phyloP scores from a whole-genome alignment of 768 basidiomycete genomes.

The Pleurotus djamor region DNA sequence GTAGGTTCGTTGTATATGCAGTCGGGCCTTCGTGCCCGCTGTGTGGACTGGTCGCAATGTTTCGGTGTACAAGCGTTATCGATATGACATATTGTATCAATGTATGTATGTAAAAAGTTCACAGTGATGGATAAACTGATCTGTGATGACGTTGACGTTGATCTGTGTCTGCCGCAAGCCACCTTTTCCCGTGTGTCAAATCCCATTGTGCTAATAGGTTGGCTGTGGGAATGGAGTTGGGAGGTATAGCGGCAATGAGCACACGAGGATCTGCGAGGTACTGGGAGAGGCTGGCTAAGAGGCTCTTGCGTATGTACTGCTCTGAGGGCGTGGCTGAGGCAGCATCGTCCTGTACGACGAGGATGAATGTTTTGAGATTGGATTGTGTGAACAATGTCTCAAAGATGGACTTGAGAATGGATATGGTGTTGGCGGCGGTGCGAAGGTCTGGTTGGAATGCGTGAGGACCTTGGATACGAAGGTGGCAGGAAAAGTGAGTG shows the following conservation, averaged over 20 bases:
- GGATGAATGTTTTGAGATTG: background rate
- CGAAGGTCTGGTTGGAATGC: background rate
- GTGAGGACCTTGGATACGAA: background rate
- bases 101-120: conserved; percentile 2
- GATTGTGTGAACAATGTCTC: background rate
- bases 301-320: background rate
- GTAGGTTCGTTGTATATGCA: conserved; percentile 37
- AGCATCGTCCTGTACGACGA: conserved; percentile 3
- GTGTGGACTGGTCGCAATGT: conserved; percentile 85
- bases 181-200: background rate
- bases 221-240: background rate
- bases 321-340: background rate
- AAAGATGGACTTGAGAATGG: background rate
- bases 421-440: background rate
- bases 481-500: conserved; percentile 4
- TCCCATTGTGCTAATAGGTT: background rate
- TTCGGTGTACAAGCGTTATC: conserved; percentile 68
- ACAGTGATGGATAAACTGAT: conserved; percentile 3
- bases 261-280: background rate
- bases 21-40: conserved; percentile 63
- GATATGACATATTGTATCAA: conserved; percentile 14
- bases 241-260: background rate
- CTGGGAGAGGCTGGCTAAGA: background rate
- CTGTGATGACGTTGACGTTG: background rate
- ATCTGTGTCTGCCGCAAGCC: background rate